phyloP scores from a whole-genome alignment of 2,329 filamentous ascomycete genomes.

The Colletotrichum paranaense region DNA sequence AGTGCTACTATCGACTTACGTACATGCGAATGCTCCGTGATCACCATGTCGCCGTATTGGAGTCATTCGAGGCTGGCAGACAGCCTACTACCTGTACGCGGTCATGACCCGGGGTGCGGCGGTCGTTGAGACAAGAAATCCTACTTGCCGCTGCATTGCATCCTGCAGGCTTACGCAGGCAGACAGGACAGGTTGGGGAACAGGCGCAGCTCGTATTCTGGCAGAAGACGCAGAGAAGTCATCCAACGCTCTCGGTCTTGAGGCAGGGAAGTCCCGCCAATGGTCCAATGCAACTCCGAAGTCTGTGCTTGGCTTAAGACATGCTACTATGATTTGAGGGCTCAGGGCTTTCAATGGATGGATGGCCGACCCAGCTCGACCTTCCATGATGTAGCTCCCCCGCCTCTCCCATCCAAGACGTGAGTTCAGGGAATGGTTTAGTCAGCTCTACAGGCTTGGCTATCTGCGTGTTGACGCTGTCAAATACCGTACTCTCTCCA shows the following conservation, averaged over 20 bases:
- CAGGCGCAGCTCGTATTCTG: constrained; percentile 1
- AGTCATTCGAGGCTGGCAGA: neutral
- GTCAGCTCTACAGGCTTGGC: neutral
- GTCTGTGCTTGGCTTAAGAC: constrained; percentile 23
- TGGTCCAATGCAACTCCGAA: neutral
- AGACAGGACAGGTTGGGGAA: neutral
- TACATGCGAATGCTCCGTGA: neutral
- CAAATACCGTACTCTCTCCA: neutral
- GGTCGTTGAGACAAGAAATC: neutral
- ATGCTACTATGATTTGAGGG: constrained; percentile 14
- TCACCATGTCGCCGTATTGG: neutral
- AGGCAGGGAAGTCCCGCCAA: constrained; percentile 12
- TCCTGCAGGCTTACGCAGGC: neutral
- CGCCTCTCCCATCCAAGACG: neutral
- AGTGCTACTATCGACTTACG: neutral
- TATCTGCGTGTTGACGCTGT: neutral
- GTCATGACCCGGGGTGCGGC: too few relatives aligned
- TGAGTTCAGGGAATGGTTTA: neutral
- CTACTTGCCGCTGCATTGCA: neutral
- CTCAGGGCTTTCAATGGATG: constrained; percentile 1
- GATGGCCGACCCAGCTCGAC: neutral
- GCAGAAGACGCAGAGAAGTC: constrained; percentile 5
- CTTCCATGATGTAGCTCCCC: neutral
- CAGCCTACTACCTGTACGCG: neutral
- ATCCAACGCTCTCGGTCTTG: neutral